Percentiles rank a stretch among this genome's conserved stretches.
These are phyloP conservation scores for Exserohilum rostratum DNA, from an alignment of 2,329 filamentous ascomycete species.

Conservation along the genomic window DNA sequence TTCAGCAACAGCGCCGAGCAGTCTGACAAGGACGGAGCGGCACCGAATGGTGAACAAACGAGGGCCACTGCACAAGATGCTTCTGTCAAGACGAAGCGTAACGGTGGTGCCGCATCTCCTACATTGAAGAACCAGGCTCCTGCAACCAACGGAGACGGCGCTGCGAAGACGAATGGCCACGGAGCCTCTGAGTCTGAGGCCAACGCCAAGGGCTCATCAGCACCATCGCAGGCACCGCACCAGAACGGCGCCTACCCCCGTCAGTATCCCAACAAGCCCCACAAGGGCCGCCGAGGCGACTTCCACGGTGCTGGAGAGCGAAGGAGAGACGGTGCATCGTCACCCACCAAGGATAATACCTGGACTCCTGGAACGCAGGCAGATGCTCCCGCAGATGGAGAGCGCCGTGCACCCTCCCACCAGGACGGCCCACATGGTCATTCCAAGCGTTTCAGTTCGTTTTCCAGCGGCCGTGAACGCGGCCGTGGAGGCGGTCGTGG, in stretches of 20 bases:
- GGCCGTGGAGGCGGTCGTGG: conserved; percentile 57
- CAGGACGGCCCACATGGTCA: conserved; percentile 39
- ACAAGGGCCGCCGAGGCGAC: conserved; percentile 42
- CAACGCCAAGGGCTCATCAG: conserved; percentile 27
- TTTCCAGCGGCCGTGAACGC: conserved; percentile 52
- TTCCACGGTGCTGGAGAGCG: conserved; percentile 36
- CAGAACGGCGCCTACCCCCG: conserved; percentile 39
- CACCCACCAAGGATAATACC: conserved; percentile 39
- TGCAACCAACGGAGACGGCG: conserved; percentile 31
- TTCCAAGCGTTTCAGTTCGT: conserved; percentile 44
- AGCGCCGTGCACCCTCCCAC: conserved; percentile 36
- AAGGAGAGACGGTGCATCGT: conserved; percentile 41
- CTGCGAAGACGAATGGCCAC: conserved; percentile 24
- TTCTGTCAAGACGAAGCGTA: conserved; percentile 45
- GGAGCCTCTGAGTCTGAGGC: conserved; percentile 31
- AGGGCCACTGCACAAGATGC: conserved; percentile 37
- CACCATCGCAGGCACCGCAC: conserved; percentile 21
- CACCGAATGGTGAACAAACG: conserved; percentile 40
- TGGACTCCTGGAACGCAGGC: conserved; percentile 42
- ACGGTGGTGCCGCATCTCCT: conserved; percentile 41
- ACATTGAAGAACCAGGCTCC: conserved; percentile 36
- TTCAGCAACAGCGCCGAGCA: conserved; percentile 49
- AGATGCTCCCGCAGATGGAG: conserved; percentile 41
- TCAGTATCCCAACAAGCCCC: conserved; percentile 37
- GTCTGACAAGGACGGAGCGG: conserved; percentile 46